Evolutionary conservation across 306 rosid genomes (phyloP).

Genomic region (Comarum palustre): DNA sequence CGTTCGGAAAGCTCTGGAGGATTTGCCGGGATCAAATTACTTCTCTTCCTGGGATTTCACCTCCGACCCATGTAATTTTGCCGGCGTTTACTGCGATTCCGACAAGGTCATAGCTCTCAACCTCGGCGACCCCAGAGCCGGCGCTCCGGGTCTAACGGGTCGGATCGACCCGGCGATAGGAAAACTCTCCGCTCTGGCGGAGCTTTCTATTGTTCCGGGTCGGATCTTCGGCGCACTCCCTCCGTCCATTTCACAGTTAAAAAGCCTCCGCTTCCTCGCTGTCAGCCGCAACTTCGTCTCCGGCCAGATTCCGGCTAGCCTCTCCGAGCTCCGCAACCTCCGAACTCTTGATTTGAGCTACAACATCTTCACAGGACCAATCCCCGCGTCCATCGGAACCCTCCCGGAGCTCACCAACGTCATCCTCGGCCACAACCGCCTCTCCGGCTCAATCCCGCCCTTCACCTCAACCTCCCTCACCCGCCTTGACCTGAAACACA

Average conservation of each 20-base stretch:
- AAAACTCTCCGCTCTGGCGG: constrained; percentile 68
- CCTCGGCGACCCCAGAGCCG: constrained; percentile 91
- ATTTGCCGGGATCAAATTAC: constrained; percentile 79
- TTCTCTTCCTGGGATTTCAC: constrained; percentile 96
- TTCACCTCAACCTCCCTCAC: constrained; percentile 56
- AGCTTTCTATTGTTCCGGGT: constrained; percentile 85
- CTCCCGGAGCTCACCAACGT: constrained; percentile 67
- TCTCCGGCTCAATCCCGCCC: constrained; percentile 68
- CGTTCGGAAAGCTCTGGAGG: constrained; percentile 59
- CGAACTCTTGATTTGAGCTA: constrained; percentile 82
- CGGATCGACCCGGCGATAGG: constrained; percentile 68
- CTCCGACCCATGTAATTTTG: constrained; percentile 80
- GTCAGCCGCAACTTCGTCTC: constrained; percentile 81
- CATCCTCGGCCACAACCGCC: constrained; percentile 81
- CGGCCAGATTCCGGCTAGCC: constrained; percentile 60
- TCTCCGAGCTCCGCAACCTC: constrained; percentile 51
- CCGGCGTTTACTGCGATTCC: constrained; percentile 85
- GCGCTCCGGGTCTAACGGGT: constrained; percentile 81
- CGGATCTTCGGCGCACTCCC: constrained; percentile 75
- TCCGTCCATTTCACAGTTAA: constrained; percentile 39
- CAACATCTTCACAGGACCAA: constrained; percentile 66
- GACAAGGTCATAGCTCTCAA: constrained; percentile 78
- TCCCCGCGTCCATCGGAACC: constrained; percentile 62
- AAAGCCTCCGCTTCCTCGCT: constrained; percentile 75
- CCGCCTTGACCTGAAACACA: constrained; percentile 85